Evolutionary conservation across 2,329 filamentous ascomycete species (phyloP), one percentile per base, ranked within the genome.

Genomic region (Curvularia sp.): DNA sequence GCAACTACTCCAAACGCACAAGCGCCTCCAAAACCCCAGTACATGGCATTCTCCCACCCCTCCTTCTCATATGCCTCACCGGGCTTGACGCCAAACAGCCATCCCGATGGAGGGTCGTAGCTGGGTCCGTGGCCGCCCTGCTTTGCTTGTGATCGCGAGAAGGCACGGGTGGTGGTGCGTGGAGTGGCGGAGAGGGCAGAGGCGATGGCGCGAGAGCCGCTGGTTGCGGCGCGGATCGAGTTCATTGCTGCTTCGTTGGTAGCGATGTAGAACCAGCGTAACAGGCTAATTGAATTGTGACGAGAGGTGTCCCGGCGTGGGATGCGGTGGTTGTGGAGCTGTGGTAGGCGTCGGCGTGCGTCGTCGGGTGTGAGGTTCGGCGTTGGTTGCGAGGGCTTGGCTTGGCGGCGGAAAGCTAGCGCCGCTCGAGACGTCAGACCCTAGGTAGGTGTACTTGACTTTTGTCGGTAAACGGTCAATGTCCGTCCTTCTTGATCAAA

Each of bases 11-110:
- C 89, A 65, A 92, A 83, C 27, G 87, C 80, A 73, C 96, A 80
- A 73, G 88, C 89, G 53, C 91, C 92, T 77, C 89, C 90, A 79
- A 96, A 93, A 49, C 93, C 93, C 77, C 91, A 91, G 77, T 89
- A 89, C 83, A 90, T 93, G 55, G 93, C 80, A 67, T 84, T 87
- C 85, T 99, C 95, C 95, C 95, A 99, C 51, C 94, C 95, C 82
- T 99, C 95, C 79, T 92, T 91, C 85, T 96, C 87, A 76, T 92
- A 88, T 84, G 97, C 96, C 87, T 97, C 92, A 63, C 93, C 93
- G 34, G 95, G 95, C 83, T 93, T 93, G 71, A 97, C 86, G 67
- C 93, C 93, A 79, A 91, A 97, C 72, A 99, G 87, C 92, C 93
- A 97, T 72, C 95, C 95, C 55, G 83, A 86, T 2, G 95, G 94